Base-by-base conservation (phyloP, 805 yeast genomes). In the Yamadazyma endophytica region DNA sequence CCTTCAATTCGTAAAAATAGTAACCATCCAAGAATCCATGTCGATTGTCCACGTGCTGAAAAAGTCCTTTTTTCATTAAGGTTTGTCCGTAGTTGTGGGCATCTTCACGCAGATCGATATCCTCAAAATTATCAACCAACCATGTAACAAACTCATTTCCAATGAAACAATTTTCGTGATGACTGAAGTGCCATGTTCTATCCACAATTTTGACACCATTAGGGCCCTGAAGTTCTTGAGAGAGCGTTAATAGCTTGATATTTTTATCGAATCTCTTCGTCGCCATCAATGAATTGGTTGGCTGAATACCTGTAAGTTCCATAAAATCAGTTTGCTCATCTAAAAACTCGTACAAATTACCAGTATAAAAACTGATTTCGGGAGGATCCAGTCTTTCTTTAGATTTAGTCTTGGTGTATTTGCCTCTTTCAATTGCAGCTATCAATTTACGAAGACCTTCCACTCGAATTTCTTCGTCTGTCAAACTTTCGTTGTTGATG, bases 1-100 rank as follows among this genome's bases (percentile, higher is more conserved):
- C 73, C 18, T 39, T 69, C 31, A 89, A 54, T 45, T 76, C 79
- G 49, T 90, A 90, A 55, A 90, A 90, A 52, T 88, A 90, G 49
- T 92, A 89, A 0, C 98, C 98, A 58, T 90, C 95, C 31, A 88
- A 58, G 45, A 92, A 86, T 3, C 82, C 77, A 51, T 90, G 97
- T 20, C 90, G 70, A 26, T 75, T 67, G 38, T 83, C 86, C 13
- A 87, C 96, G 49, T 90, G 97, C n/a, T 56, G 64, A 50, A 90
- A 77, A 11, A 90, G 47, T 0, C 83, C 83, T 29, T 65, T 65
- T 6, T 75, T 71, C 94, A 87, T 84, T 25, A 90, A 58, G 6
- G 60, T 52, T 44, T 87, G 89, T 1, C 96, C 98, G 52, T 67
- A 92, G 9, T 62, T 72, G 0, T 80, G 77, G 0, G 97, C 97